Percentiles rank a stretch among this genome's conserved stretches.
These are phyloP conservation scores for Reticulascus tulasneorum DNA, from an alignment of 2,329 filamentous ascomycete species.

Conservation along the genomic window DNA sequence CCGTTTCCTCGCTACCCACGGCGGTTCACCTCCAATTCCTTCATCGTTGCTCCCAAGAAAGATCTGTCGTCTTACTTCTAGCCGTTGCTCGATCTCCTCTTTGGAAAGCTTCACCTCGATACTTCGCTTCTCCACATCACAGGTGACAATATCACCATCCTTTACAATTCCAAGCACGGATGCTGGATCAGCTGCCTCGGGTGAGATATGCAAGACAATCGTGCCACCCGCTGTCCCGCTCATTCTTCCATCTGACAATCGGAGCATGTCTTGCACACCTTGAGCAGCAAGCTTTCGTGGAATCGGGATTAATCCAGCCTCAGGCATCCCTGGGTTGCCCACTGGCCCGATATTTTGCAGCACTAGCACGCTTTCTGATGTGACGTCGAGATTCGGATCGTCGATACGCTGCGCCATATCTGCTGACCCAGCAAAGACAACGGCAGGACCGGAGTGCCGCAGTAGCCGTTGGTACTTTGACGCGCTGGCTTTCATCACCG, in stretches of 20 bases:
- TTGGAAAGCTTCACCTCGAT: slow-evolving; percentile 57
- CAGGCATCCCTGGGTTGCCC: slow-evolving; percentile 89
- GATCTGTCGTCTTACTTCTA: slow-evolving; percentile 48
- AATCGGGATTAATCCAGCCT: slow-evolving; percentile 61
- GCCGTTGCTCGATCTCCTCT: slow-evolving; percentile 62
- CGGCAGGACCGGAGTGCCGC: slow-evolving; percentile 40
- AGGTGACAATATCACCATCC: slow-evolving; percentile 74
- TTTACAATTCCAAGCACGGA: slow-evolving; percentile 74
- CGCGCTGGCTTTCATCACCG: slow-evolving; percentile 88
- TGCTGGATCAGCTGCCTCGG: slow-evolving; percentile 72
- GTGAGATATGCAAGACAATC: slow-evolving; percentile 82
- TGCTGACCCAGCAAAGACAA: slow-evolving; percentile 71
- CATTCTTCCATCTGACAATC: slow-evolving; percentile 85
- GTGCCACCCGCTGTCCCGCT: slow-evolving; percentile 84
- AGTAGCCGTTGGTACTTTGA: slow-evolving; percentile 64
- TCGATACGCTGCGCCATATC: slow-evolving; percentile 66
- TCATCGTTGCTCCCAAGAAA: slow-evolving; percentile 33
- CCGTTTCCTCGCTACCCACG: slow-evolving; percentile 30
- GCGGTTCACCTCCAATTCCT: slow-evolving; percentile 19
- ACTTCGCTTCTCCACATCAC: slow-evolving; percentile 67
- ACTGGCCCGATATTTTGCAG: slow-evolving; percentile 87
- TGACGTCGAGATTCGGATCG: slow-evolving; percentile 58
- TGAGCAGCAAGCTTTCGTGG: slow-evolving; percentile 75
- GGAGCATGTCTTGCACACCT: slow-evolving; percentile 73
- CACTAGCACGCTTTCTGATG: slow-evolving; percentile 61